Evolutionary conservation across 208 protist genomes (phyloP).

Genomic region (Wallacemonas sp.): DNA sequence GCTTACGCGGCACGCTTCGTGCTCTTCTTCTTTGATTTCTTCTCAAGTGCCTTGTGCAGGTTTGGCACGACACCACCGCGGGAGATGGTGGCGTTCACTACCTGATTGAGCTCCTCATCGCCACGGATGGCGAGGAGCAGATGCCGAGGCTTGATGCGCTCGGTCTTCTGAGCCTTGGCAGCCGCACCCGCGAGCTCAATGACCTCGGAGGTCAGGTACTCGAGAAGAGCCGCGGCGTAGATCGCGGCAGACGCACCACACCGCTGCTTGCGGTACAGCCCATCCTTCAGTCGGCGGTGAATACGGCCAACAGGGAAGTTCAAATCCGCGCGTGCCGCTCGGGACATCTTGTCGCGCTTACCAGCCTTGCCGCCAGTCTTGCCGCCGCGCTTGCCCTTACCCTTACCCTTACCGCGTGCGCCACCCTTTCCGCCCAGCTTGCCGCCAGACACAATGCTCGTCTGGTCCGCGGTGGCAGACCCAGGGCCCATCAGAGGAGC

Average conservation of each 20-base stretch:
- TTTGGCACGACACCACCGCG: constrained; percentile 89
- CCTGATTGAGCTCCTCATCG: constrained; percentile 98
- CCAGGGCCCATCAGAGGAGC: constrained; percentile 56
- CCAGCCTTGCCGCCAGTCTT: constrained; percentile 90
- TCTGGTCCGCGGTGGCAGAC: constrained; percentile 82
- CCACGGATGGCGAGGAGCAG: constrained; percentile 98
- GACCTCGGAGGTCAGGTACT: constrained; percentile 99
- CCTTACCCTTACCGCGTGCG: constrained; percentile 87
- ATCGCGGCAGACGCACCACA: constrained; percentile 97
- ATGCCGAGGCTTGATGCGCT: constrained; percentile 98
- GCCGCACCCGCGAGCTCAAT: constrained; percentile 98
- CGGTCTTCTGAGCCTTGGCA: constrained; percentile 97
- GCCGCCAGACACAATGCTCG: constrained; percentile 83
- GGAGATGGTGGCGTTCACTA: constrained; percentile 96
- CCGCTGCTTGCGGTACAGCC: constrained; percentile 93
- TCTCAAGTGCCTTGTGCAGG: constrained; percentile 88
- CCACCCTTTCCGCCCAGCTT: constrained; percentile 83
- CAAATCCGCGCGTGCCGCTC: constrained; percentile 88
- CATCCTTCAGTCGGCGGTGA: constrained; percentile 97
- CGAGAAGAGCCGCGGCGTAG: constrained; percentile 98
- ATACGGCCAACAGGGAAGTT: constrained; percentile 98
- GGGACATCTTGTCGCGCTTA: constrained; percentile 82
- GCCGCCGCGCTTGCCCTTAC: constrained; percentile 80
- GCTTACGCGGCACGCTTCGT: constrained; percentile 54
- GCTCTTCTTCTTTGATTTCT: constrained; percentile 92